Evolutionary conservation across 192 early-diverging fungal species (phyloP), one percentile per base, ranked within the genome.

Genomic region (Nowakowskiella sp.): DNA sequence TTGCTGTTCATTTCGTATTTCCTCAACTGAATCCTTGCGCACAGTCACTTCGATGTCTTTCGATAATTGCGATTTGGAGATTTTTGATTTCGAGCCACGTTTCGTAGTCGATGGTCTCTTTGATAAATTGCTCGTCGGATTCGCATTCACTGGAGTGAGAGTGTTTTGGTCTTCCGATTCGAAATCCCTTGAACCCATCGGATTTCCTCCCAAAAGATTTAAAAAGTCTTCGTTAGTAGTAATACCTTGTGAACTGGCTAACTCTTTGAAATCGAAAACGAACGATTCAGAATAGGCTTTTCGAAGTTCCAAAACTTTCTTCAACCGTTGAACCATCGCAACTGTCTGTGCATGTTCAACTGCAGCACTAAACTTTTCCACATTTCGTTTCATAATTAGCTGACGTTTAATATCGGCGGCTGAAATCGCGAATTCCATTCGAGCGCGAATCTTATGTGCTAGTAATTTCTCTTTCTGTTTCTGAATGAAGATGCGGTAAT

Each of bases 391-490:
- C 10, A 76, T 10, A 19, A 66, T 49, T 29, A 68, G 33, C 42
- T 72, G 60, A 4, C 68, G 61, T 24, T 71, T 73, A n/a, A 76
- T 25, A 27, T 26, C 51, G 1, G 74, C 74, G 22, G 64, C 56
- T 6, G 68, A 52, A 0, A 59, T 48, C 25, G 61, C 59, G 49
- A 65, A 76, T 31, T 76, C 71, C 19, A 39, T 23, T n/a, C 55
- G 46, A 19, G 71, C 71, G 28, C 60, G 60, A 8, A 67, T 27
- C 30, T 66, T 54, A 3, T 73, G 47, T 23, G 32, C 49, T n/a
- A 26, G 28, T 13, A 74, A 50, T 13, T 62, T 52, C 13, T 76
- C 61, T 7, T 59, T 44, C 49, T 72, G 66, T 1, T 51, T 47
- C 29, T 70, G 60, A 1, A 76, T 42, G 26, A 73, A 27, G 6